These are phyloP conservation scores for Ogataea sp. DNA, from an alignment of 805 yeast genomes.

Conservation along the genomic window DNA sequence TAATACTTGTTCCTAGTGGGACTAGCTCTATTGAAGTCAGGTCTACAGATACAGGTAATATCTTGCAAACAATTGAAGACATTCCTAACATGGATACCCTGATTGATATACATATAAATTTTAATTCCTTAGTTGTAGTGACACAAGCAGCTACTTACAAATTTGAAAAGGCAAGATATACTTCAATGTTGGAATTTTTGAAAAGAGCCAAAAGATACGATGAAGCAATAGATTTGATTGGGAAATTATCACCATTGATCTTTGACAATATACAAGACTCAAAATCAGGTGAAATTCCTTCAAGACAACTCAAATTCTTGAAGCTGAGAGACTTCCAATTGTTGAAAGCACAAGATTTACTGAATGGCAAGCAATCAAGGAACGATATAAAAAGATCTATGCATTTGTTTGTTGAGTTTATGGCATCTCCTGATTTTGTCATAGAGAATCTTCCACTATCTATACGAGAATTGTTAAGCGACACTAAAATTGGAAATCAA, in stretches of 20 bases:
- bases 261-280: conserved; percentile 6
- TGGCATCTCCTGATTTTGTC: conserved; percentile 54
- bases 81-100: conserved; percentile 3
- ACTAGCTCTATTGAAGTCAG: conserved; percentile 26
- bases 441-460: conserved; percentile 35
- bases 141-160: conserved; percentile 19
- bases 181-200: conserved; percentile 26
- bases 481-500: background rate
- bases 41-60: conserved; percentile 26
- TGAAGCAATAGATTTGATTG: conserved; percentile 38
- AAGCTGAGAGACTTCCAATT: conserved; percentile 37
- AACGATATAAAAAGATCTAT: conserved; percentile 29
- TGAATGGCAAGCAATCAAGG: conserved; percentile 17
- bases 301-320: conserved; percentile 23
- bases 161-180: conserved; percentile 20
- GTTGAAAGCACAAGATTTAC: conserved; percentile 23
- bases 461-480: conserved; percentile 7
- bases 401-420: conserved; percentile 38
- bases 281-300: conserved; percentile 7
- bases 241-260: conserved; percentile 20
- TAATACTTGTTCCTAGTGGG: conserved; percentile 20
- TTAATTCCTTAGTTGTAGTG: conserved; percentile 21
- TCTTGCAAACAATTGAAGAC: conserved; percentile 23
- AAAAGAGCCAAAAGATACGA: conserved; percentile 22
- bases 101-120: conserved; percentile 14